Conservation (phyloP, 148 eudicot species). For the Vaccinium darrowii region DNA sequence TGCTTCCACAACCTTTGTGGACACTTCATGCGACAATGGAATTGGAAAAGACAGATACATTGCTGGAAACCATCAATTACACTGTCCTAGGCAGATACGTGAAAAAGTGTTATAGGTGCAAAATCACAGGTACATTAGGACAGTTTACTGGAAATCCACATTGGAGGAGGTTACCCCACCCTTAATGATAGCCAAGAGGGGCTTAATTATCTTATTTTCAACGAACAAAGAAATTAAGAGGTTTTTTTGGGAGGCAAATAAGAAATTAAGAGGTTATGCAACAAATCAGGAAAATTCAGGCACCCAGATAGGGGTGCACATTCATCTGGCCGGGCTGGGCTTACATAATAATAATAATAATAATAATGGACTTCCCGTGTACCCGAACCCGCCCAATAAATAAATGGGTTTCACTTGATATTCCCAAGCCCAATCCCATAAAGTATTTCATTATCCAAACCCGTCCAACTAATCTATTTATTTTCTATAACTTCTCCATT, state of each 20-base stretch:
- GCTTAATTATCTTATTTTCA: neutral
- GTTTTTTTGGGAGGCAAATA: too few relatives aligned
- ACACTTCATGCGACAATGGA: neutral
- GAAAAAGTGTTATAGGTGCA: neutral
- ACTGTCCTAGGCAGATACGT: neutral
- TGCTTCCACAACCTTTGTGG: neutral
- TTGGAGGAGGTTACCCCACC: neutral
- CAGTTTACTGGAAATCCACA: neutral
- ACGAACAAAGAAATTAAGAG: neutral
- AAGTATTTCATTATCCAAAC: too few relatives aligned
- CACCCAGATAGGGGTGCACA: neutral
- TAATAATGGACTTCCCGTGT: too few relatives aligned
- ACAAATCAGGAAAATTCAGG: neutral
- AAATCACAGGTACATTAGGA: neutral
- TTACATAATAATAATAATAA: too few relatives aligned
- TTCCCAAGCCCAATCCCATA: too few relatives aligned
- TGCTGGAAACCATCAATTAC: neutral
- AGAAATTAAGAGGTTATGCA: neutral
- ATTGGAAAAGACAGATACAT: neutral
- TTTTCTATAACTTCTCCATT: too few relatives aligned
- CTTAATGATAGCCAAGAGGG: neutral
- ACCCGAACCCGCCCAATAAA: too few relatives aligned
- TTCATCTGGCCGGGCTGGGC: too few relatives aligned
- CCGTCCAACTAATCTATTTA: too few relatives aligned
- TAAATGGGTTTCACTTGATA: too few relatives aligned